Percentiles rank a stretch among this genome's conserved stretches.
These are phyloP conservation scores for Diaporthe capsici DNA, from an alignment of 2,329 filamentous ascomycete species.

Conservation along the genomic window DNA sequence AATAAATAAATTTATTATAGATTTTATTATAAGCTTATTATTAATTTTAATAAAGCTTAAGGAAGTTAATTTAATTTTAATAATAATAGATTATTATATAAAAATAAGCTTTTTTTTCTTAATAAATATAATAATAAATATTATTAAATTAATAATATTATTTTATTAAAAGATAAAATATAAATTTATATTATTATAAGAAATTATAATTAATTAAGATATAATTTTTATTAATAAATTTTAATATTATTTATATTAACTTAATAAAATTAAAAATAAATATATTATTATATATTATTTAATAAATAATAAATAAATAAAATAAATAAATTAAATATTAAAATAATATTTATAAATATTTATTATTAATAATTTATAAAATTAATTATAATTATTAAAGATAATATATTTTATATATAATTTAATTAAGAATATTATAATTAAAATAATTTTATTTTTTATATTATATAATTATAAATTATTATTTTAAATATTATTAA, in stretches of 20 bases:
- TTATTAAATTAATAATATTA: neutral
- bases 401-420: neutral
- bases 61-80: neutral
- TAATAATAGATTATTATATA: neutral
- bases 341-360: too few relatives aligned
- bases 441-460: neutral
- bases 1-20: neutral
- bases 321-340: too few relatives aligned
- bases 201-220: neutral
- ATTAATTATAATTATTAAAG: neutral
- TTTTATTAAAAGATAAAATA: too few relatives aligned
- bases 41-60: neutral
- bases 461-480: neutral
- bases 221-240: neutral
- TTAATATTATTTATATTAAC: neutral
- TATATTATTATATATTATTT: neutral
- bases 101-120: neutral
- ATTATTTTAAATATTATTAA: neutral
- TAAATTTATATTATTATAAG: too few relatives aligned
- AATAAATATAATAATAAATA: neutral
- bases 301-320: neutral
- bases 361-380: too few relatives aligned
- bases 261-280: neutral
- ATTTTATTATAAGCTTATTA: neutral
- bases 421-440: neutral